Evolutionary conservation across 139 green algal genomes (phyloP).

Genomic region (Micromonas commoda): DNA sequence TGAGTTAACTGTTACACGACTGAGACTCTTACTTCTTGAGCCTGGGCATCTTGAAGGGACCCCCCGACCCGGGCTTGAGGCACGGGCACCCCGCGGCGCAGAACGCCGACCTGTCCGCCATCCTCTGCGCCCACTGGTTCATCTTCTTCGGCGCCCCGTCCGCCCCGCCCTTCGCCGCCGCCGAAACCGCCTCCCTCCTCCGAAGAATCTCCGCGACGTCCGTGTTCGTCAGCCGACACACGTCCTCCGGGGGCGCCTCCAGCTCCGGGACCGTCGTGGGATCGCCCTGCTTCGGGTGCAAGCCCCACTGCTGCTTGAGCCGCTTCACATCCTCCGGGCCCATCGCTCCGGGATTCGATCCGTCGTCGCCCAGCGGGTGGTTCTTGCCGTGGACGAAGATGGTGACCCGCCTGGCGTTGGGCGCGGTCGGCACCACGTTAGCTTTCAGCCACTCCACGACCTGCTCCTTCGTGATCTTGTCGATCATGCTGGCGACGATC

Average conservation of each 20-base stretch:
- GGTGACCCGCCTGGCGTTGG: not conserved
- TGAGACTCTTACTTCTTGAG: too few relatives aligned
- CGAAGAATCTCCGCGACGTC: not conserved
- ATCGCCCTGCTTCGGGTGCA: slow-evolving; percentile 7
- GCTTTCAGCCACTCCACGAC: not conserved
- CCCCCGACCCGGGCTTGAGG: not conserved
- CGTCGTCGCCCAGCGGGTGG: not conserved
- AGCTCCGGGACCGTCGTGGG: not conserved
- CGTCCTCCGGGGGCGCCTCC: not conserved
- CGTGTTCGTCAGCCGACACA: not conserved
- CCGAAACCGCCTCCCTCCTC: not conserved
- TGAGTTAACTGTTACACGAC: too few relatives aligned
- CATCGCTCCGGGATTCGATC: not conserved
- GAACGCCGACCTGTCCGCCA: not conserved
- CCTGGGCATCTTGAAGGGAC: not conserved
- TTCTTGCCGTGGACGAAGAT: slow-evolving; percentile 15
- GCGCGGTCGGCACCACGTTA: not conserved
- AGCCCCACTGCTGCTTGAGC: not conserved
- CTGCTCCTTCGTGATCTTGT: not conserved
- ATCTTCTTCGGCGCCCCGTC: too few relatives aligned
- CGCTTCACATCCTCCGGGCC: not conserved
- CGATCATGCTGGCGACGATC: not conserved
- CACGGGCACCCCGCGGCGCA: not conserved
- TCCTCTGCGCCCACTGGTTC: not conserved
- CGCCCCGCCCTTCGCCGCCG: too few relatives aligned